Conservation (phyloP, 768 basidiomycete genomes). For the Pleurotus salmoneostramineus region DNA sequence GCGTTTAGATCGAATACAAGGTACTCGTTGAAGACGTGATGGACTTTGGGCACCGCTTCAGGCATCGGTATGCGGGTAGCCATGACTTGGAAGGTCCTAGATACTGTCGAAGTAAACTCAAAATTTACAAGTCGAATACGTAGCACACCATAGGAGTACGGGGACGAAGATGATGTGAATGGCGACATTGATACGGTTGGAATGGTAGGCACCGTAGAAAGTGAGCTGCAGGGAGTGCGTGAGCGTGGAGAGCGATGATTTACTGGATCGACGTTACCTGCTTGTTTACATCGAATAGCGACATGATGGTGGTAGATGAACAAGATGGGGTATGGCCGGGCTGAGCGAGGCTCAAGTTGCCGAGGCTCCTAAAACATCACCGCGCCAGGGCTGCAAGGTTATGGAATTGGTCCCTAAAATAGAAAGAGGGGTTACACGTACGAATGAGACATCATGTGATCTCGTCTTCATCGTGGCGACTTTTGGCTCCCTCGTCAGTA, state of each 20-base stretch:
- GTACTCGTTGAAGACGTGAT: conserved; percentile 54
- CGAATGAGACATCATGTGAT: not conserved
- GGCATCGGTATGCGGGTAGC: conserved; percentile 46
- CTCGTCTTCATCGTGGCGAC: conserved; percentile 10
- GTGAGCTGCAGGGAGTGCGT: conserved; percentile 50
- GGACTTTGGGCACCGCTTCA: conserved; percentile 47
- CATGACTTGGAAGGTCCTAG: conserved; percentile 63
- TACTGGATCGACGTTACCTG: conserved; percentile 42
- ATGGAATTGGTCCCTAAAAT: not conserved
- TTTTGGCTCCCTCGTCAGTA: not conserved
- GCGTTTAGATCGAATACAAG: conserved; percentile 70
- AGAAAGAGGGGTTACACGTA: conserved; percentile 5
- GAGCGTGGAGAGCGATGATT: not conserved
- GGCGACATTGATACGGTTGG: conserved; percentile 73
- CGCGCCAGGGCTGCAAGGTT: not conserved
- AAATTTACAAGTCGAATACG: not conserved
- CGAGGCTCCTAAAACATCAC: not conserved
- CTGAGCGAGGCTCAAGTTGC: not conserved
- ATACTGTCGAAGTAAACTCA: conserved; percentile 2
- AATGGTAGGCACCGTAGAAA: conserved; percentile 93
- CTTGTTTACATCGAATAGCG: conserved; percentile 63
- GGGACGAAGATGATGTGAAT: conserved; percentile 90
- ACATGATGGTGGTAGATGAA: conserved; percentile 27
- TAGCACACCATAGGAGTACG: conserved; percentile 67
- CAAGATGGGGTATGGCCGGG: not conserved